Percentiles rank a stretch among this genome's conserved stretches.
Conservation (phyloP, 208 protist genomes). For the Lotmaria passim region DNA sequence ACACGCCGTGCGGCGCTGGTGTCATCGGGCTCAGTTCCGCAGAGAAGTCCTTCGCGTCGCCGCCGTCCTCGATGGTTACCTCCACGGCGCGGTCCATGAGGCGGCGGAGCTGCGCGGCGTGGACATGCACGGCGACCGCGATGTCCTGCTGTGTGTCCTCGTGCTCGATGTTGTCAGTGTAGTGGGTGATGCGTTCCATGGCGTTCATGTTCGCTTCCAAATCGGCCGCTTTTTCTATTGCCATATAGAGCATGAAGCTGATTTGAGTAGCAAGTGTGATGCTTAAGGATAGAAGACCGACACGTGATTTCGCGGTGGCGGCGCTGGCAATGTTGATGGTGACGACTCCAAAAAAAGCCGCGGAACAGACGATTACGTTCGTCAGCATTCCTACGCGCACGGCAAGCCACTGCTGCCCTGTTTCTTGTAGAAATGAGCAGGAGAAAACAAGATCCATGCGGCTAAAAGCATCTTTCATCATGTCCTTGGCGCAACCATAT, state of each 20-base stretch:
- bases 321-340: slow-evolving; percentile 15
- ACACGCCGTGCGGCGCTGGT: background rate
- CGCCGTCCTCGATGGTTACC: background rate
- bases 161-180: slow-evolving; percentile 47
- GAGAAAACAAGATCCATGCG: slow-evolving; percentile 50
- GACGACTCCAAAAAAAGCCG: slow-evolving; percentile 34
- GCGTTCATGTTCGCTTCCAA: slow-evolving; percentile 77
- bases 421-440: slow-evolving; percentile 37
- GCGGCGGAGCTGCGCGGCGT: slow-evolving; percentile 2
- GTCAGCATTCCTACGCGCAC: slow-evolving; percentile 87
- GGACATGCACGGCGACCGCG: slow-evolving; percentile 9
- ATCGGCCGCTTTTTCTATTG: slow-evolving; percentile 29
- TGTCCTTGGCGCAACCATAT: slow-evolving; percentile 34
- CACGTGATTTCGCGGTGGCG: background rate
- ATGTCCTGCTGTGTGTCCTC: slow-evolving; percentile 40
- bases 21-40: background rate
- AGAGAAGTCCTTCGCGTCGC: background rate
- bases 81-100: background rate
- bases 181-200: slow-evolving; percentile 64
- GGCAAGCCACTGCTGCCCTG: slow-evolving; percentile 81
- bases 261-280: slow-evolving; percentile 60
- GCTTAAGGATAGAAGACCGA: slow-evolving; percentile 65
- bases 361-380: slow-evolving; percentile 28
- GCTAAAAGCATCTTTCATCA: slow-evolving; percentile 25
- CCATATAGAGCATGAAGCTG: slow-evolving; percentile 31